Evolutionary conservation across 176 grass and related monocot genomes (phyloP).

Genomic region (Ensete glaucum): DNA sequence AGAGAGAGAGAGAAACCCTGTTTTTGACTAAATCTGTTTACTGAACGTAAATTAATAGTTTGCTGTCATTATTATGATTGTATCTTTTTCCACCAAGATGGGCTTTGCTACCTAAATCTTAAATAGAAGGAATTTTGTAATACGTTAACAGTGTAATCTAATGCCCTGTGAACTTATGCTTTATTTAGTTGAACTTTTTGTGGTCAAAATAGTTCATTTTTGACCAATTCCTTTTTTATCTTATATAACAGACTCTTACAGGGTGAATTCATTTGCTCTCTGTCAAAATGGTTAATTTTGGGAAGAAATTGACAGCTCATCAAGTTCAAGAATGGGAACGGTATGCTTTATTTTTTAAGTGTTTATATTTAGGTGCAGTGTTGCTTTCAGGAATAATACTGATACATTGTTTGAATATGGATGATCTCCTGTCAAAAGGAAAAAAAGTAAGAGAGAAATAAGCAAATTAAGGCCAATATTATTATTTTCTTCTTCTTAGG

Average conservation of each 20-base stretch:
- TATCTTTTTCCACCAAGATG: too few species aligned
- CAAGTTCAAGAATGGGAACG: slow-evolving; percentile 6
- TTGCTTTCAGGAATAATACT: neutral
- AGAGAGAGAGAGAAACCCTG: too few species aligned
- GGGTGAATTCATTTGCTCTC: neutral
- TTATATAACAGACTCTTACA: neutral
- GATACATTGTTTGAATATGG: neutral
- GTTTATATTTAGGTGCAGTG: neutral
- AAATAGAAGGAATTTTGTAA: too few species aligned
- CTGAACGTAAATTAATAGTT: too few species aligned
- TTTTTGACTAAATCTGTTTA: too few species aligned
- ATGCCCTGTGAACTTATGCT: neutral
- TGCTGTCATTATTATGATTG: too few species aligned
- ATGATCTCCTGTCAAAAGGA: neutral
- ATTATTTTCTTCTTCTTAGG: too few species aligned
- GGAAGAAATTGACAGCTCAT: slow-evolving; percentile 8
- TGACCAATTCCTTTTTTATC: neutral
- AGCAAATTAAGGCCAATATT: too few species aligned
- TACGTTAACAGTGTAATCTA: too few species aligned
- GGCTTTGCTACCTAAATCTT: too few species aligned
- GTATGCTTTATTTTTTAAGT: neutral
- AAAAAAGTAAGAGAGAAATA: too few species aligned
- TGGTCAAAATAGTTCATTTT: neutral
- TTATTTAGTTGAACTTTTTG: neutral
- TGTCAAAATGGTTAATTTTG: slow-evolving; percentile 6